Evolutionary conservation across 2,329 filamentous ascomycete species (phyloP).

Genomic region (Paracoccidioides lutzii): DNA sequence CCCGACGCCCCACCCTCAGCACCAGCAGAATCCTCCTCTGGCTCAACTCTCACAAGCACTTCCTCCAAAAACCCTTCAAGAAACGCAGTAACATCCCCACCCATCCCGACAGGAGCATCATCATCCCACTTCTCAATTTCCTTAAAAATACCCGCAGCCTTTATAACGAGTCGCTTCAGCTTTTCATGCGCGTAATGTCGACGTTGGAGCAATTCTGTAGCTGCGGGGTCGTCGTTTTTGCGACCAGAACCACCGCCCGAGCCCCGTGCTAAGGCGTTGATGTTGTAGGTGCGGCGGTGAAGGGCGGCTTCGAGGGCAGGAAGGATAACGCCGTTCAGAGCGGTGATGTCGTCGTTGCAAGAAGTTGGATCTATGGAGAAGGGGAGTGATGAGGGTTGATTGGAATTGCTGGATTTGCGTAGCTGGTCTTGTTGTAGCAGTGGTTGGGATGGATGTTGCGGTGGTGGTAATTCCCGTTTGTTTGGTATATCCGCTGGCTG

Average conservation of each 20-base stretch:
- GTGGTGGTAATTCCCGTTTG: slow-evolving; percentile 17
- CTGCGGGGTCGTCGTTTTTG: slow-evolving; percentile 30
- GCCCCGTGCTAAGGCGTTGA: slow-evolving; percentile 31
- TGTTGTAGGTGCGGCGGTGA: slow-evolving; percentile 55
- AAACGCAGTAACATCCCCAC: slow-evolving; percentile 75
- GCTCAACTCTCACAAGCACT: slow-evolving; percentile 81
- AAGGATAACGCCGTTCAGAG: slow-evolving; percentile 80
- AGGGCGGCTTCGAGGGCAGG: slow-evolving; percentile 86
- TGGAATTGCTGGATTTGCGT: slow-evolving; percentile 7
- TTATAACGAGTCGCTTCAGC: slow-evolving; percentile 66
- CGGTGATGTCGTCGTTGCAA: slow-evolving; percentile 61
- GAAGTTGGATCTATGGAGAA: slow-evolving; percentile 21
- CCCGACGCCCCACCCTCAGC: not conserved
- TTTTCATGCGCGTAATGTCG: slow-evolving; percentile 72
- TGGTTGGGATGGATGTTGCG: slow-evolving; percentile 6
- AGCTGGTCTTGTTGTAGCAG: slow-evolving; percentile 5
- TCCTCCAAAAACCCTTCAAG: slow-evolving; percentile 89
- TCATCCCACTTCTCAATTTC: slow-evolving; percentile 86
- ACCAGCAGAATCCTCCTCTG: slow-evolving; percentile 49
- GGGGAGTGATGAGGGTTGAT: slow-evolving; percentile 8
- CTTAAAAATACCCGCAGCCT: slow-evolving; percentile 68
- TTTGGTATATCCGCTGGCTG: slow-evolving; percentile 44
- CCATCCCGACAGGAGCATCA: slow-evolving; percentile 83
- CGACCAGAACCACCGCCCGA: slow-evolving; percentile 5
- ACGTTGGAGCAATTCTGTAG: slow-evolving; percentile 42